These are phyloP conservation scores for Zymoseptoria passerinii DNA, from an alignment of 2,329 filamentous ascomycete species.

Conservation along the genomic window DNA sequence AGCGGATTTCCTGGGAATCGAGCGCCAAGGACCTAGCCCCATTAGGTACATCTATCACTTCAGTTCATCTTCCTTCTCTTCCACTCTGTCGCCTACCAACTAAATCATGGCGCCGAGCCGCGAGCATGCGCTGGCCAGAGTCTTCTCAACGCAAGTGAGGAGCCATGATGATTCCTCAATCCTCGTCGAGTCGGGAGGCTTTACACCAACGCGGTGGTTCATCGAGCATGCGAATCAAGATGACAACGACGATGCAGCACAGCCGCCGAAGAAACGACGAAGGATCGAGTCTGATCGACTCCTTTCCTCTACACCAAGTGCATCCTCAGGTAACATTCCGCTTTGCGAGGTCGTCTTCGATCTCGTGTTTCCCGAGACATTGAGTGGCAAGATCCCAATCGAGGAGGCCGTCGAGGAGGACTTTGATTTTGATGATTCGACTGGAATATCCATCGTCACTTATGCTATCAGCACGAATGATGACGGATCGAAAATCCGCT, in stretches of 20 bases:
- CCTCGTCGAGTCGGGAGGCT: slow-evolving; percentile 27
- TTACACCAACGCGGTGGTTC: slow-evolving; percentile 26
- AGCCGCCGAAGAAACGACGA: slow-evolving; percentile 20
- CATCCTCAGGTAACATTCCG: slow-evolving; percentile 12
- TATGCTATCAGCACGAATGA: slow-evolving; percentile 13
- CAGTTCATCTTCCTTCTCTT: neutral
- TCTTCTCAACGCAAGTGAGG: slow-evolving; percentile 21
- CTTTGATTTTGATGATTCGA: slow-evolving; percentile 15
- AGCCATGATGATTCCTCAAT: slow-evolving; percentile 21
- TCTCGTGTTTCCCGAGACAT: slow-evolving; percentile 21
- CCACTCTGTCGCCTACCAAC: neutral
- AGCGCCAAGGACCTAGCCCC: neutral
- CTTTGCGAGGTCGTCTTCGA: slow-evolving; percentile 23
- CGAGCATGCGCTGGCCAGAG: slow-evolving; percentile 18
- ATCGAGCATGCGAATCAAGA: slow-evolving; percentile 16
- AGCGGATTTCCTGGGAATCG: neutral
- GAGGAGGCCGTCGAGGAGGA: slow-evolving; percentile 11
- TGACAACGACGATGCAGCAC: slow-evolving; percentile 4
- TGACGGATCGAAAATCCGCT: slow-evolving; percentile 11
- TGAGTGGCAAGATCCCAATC: slow-evolving; percentile 4
- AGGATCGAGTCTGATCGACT: slow-evolving; percentile 4
- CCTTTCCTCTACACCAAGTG: neutral
- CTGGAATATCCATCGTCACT: slow-evolving; percentile 14
- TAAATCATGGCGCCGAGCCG: slow-evolving; percentile 12
- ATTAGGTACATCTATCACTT: neutral